phyloP scores from a whole-genome alignment of 2,329 filamentous ascomycete species.

The Teratosphaeria nubilosa region DNA sequence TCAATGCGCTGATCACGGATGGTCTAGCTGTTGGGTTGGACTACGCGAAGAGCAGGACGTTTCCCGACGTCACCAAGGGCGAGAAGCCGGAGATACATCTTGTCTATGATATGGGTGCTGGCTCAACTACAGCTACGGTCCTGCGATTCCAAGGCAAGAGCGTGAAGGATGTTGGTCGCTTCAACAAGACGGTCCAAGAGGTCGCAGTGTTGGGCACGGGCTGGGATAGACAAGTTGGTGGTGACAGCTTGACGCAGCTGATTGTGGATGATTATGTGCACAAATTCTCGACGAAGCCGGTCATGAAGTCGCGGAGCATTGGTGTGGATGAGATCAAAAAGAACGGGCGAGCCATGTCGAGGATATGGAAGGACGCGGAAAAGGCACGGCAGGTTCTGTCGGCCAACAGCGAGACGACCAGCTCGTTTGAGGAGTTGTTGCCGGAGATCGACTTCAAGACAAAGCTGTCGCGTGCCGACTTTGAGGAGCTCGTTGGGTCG shows the following conservation, averaged over 20 bases:
- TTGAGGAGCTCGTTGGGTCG: conserved; percentile 64
- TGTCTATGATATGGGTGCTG: conserved; percentile 96
- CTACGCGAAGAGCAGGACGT: conserved; percentile 85
- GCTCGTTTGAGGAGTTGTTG: conserved; percentile 79
- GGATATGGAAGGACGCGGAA: conserved; percentile 88
- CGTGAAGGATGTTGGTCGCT: conserved; percentile 85
- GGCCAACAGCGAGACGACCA: conserved; percentile 73
- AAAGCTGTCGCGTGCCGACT: conserved; percentile 68
- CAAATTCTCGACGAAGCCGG: conserved; percentile 59
- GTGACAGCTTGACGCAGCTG: conserved; percentile 77
- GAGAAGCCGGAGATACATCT: conserved; percentile 84
- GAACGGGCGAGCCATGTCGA: conserved; percentile 77
- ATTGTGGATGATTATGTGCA: conserved; percentile 82
- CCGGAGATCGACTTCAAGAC: conserved; percentile 91
- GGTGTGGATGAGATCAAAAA: conserved; percentile 53
- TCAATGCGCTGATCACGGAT: conserved; percentile 77
- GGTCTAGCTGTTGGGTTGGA: conserved; percentile 87
- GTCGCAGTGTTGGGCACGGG: conserved; percentile 78
- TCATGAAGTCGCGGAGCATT: conserved; percentile 54
- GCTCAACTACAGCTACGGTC: conserved; percentile 82
- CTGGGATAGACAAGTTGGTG: conserved; percentile 84
- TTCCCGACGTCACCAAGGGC: conserved; percentile 72
- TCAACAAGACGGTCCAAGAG: conserved; percentile 94
- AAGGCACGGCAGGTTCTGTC: conserved; percentile 80
- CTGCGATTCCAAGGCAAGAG: conserved; percentile 79